Evolutionary conservation across 2,329 filamentous ascomycete species (phyloP), one percentile per base, ranked within the genome.

Genomic region (Calonectria crousiana): DNA sequence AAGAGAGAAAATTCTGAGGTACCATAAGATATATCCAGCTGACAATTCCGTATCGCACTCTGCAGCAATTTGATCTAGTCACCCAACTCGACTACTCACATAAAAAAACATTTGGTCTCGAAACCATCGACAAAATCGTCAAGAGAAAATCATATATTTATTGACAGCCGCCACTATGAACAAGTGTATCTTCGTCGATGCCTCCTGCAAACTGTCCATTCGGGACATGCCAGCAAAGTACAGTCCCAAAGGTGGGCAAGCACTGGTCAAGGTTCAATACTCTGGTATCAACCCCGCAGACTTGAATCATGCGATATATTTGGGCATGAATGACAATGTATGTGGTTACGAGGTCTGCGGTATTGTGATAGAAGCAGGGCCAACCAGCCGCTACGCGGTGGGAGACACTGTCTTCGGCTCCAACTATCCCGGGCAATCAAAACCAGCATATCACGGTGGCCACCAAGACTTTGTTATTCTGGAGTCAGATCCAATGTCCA

Each of bases 381-480:
- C 62, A 20, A 23, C 26, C 16, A 47, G 28, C 18, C 62, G n/a
- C 18, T 66, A 47, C n/a, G 28, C 26, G n/a, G 41, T 47, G 5
- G 62, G 62, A 14, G 62, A 66, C 16, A 30, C 23, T 4, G 41
- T 66, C 28, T 66, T 47, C 8, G 62, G 62, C 20, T 58, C 53
- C 18, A 58, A 58, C 18, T 23, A 34, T 2, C 65, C 77, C 2
- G 76, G 76, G 1, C 65, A 65, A 77, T 26, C 76, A 78, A 13
- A 18, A 16, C 11, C 13, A 60, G 26, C 30, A 49, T n/a, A 70
- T 60, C 67, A 58, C 6, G 53, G 53, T n/a, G 53, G 32, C 5
- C 53, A 58, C 11, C 53, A 58, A 38, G 53, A 58, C n/a, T 58
- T 58, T 4, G 13, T 18, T 4, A 58, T 58, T 58, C 20, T 58